Evolutionary conservation across 176 grass and related monocot genomes (phyloP).

Genomic region (Echinochloa phyllopogon): DNA sequence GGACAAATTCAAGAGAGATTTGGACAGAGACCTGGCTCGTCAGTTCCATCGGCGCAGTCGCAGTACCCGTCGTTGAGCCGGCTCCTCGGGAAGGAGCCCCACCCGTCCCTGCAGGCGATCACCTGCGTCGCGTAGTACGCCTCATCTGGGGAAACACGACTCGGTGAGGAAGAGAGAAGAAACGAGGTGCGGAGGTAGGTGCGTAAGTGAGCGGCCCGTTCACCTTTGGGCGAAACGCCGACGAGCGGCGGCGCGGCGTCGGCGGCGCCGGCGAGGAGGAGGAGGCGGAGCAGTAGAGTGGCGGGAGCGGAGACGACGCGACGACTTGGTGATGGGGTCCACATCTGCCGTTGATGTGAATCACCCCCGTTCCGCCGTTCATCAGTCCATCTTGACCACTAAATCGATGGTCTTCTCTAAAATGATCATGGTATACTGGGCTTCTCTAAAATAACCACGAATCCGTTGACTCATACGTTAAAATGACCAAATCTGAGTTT

Average conservation of each 20-base stretch:
- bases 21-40: constrained; percentile 64
- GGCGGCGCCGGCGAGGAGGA: constrained; percentile 43
- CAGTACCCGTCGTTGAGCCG: constrained; percentile 84
- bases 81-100: constrained; percentile 67
- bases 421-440: too few species aligned
- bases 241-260: constrained; percentile 48
- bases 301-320: constrained; percentile 45
- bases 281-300: constrained; percentile 50
- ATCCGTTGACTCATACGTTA: too few species aligned
- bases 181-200: neutral
- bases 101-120: constrained; percentile 86
- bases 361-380: too few species aligned
- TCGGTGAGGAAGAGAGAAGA: neutral
- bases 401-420: too few species aligned
- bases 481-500: too few species aligned
- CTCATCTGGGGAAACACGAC: constrained; percentile 59
- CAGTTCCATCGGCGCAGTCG: constrained; percentile 89
- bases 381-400: too few species aligned
- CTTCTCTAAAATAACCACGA: too few species aligned
- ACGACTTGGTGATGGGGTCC: constrained; percentile 36
- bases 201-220: neutral
- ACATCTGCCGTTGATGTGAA: constrained; percentile 45
- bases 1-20: constrained; percentile 14
- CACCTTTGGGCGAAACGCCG: constrained; percentile 66
- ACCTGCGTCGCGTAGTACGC: constrained; percentile 69